Conservation (phyloP, 345 rosid species). For the Mallotus nudiflorus region DNA sequence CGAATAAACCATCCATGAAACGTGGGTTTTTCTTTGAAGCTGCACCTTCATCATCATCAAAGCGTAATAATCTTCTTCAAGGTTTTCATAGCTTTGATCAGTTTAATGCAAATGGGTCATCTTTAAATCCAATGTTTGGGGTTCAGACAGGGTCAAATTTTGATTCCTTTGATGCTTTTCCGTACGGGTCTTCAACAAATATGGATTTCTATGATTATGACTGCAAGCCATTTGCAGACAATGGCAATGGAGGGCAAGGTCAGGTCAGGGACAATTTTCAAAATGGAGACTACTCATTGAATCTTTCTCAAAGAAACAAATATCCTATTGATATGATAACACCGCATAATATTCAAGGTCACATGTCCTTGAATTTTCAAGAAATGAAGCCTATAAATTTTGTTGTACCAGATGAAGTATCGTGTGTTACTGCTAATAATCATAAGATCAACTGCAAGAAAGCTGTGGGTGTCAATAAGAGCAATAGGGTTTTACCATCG, state of each 20-base stretch:
- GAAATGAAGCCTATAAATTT: slow-evolving; percentile 46
- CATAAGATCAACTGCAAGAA: slow-evolving; percentile 29
- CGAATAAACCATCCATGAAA: slow-evolving; percentile 24
- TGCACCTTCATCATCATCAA: slow-evolving; percentile 32
- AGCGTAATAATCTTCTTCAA: slow-evolving; percentile 32
- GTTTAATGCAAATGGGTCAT: slow-evolving; percentile 42
- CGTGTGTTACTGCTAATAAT: slow-evolving; percentile 42
- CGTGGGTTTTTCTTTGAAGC: slow-evolving; percentile 34
- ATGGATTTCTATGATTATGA: slow-evolving; percentile 45
- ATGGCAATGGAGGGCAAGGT: slow-evolving; percentile 26
- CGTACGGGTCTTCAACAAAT: slow-evolving; percentile 38
- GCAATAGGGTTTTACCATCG: slow-evolving; percentile 26
- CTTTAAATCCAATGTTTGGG: slow-evolving; percentile 43
- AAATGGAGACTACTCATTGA: slow-evolving; percentile 12
- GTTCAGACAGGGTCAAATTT: slow-evolving; percentile 33
- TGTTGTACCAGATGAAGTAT: slow-evolving; percentile 57
- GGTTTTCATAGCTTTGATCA: slow-evolving; percentile 57
- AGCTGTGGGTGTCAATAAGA: slow-evolving; percentile 26
- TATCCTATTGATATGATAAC: slow-evolving; percentile 32
- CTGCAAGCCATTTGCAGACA: slow-evolving; percentile 51
- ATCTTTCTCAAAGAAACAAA: slow-evolving; percentile 9
- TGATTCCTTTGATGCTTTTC: slow-evolving; percentile 49
- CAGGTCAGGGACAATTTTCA: slow-evolving; percentile 55
- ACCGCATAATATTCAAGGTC: slow-evolving; percentile 25
- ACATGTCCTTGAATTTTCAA: slow-evolving; percentile 40